A percentile compares a stretch with the other conserved stretches of the same genome.
phyloP scores from a whole-genome alignment of 345 rosid genomes.

The Iberis pinnata region DNA sequence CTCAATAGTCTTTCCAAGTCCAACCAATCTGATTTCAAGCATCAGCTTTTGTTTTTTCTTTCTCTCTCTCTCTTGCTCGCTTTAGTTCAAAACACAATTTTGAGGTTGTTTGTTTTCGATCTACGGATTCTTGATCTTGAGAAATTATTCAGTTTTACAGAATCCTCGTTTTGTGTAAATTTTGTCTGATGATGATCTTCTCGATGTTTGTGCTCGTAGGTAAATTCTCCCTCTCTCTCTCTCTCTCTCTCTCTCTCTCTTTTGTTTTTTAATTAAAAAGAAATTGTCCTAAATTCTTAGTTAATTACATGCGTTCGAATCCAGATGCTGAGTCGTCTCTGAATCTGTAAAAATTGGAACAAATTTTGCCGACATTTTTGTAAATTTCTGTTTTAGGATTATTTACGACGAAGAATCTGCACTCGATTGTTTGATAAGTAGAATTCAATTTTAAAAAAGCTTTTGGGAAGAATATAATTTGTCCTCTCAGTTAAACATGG shows the following conservation, averaged over 20 bases:
- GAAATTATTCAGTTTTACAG: slow-evolving; percentile 3
- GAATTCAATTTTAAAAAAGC: too few relatives aligned
- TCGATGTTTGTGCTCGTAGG: slow-evolving; percentile 26
- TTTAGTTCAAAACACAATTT: slow-evolving; percentile 3
- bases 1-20: slow-evolving; percentile 22
- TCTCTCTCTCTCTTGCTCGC: slow-evolving; percentile 16
- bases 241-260: neutral
- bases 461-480: too few relatives aligned
- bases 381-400: neutral
- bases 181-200: slow-evolving; percentile 21
- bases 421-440: too few relatives aligned
- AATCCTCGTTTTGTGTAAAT: too few relatives aligned
- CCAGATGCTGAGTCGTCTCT: slow-evolving; percentile 17
- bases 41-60: slow-evolving; percentile 8
- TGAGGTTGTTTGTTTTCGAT: slow-evolving; percentile 30
- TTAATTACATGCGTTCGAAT: slow-evolving; percentile 17
- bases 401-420: too few relatives aligned
- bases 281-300: neutral
- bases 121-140: slow-evolving; percentile 27
- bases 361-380: slow-evolving; percentile 9
- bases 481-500: too few relatives aligned
- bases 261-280: neutral
- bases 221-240: slow-evolving; percentile 15
- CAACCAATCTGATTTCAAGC: slow-evolving; percentile 25
- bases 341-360: slow-evolving; percentile 31